Evolutionary conservation across 345 rosid genomes (phyloP).

Genomic region (Camelina sativa): DNA sequence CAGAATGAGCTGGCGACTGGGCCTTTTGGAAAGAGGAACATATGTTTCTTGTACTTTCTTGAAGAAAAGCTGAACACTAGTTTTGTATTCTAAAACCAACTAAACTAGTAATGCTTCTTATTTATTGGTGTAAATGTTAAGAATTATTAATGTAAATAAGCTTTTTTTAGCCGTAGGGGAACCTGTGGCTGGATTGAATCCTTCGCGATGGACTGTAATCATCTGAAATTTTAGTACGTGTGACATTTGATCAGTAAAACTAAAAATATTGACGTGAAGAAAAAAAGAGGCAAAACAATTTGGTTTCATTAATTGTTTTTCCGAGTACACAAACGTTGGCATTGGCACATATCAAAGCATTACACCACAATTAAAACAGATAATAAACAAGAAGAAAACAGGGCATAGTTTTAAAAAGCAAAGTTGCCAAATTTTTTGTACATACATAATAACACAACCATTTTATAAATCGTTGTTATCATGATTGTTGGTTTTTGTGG

Average conservation of each 20-base stretch:
- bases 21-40: not conserved
- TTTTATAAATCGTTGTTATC: slow-evolving; percentile 19
- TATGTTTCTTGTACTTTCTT: not conserved
- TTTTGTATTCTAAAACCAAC: not conserved
- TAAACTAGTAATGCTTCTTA: too few relatives aligned
- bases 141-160: not conserved
- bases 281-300: slow-evolving; percentile 35
- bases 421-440: slow-evolving; percentile 34
- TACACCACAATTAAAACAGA: slow-evolving; percentile 15
- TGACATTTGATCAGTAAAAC: not conserved
- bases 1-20: not conserved
- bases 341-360: slow-evolving; percentile 27
- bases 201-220: too few relatives aligned
- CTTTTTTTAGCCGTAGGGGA: too few relatives aligned
- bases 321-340: slow-evolving; percentile 26
- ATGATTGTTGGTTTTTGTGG: slow-evolving; percentile 25
- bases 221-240: slow-evolving; percentile 2
- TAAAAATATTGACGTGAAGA: not conserved
- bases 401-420: slow-evolving; percentile 2
- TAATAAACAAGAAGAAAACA: slow-evolving; percentile 13
- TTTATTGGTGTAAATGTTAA: too few relatives aligned
- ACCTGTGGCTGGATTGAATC: too few relatives aligned
- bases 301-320: slow-evolving; percentile 37
- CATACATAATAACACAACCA: slow-evolving; percentile 33
- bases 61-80: not conserved